Percentiles rank a stretch among this genome's conserved stretches.
Conservation (phyloP, 306 rosid species). For the Begonia masoniana region DNA sequence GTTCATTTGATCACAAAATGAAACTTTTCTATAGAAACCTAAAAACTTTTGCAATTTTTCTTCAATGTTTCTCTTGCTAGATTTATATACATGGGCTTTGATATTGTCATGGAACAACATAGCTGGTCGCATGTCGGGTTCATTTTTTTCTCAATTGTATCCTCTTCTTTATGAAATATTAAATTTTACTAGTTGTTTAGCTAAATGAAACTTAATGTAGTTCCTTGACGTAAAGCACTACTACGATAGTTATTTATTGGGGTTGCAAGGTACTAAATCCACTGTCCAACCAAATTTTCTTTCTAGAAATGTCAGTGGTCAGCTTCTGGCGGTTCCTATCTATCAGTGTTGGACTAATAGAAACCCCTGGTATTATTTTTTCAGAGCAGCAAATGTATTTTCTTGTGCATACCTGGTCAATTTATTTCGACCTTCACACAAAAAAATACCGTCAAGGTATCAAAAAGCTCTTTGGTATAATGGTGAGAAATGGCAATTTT, state of each 20-base stretch:
- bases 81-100: conserved; percentile 98
- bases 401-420: conserved; percentile 90
- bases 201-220: conserved; percentile 9
- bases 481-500: conserved; percentile 36
- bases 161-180: conserved; percentile 26
- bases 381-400: conserved; percentile 91
- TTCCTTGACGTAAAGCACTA: conserved; percentile 36
- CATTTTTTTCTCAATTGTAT: conserved; percentile 96
- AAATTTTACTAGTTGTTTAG: conserved; percentile 10
- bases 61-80: conserved; percentile 31
- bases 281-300: background rate
- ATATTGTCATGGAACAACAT: conserved; percentile 96
- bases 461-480: conserved; percentile 97
- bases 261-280: conserved; percentile 63
- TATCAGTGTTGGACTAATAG: conserved; percentile 2
- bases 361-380: background rate
- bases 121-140: conserved; percentile 99
- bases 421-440: conserved; percentile 66
- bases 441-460: conserved; percentile 69
- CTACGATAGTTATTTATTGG: conserved; percentile 62
- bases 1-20: background rate
- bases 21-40: conserved; percentile 1
- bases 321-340: background rate
- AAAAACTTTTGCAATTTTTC: background rate
- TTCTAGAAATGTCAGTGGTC: background rate